Evolutionary conservation across 2,329 filamentous ascomycete species (phyloP).

Genomic region (Magnaporthiopsis rhizophila): DNA sequence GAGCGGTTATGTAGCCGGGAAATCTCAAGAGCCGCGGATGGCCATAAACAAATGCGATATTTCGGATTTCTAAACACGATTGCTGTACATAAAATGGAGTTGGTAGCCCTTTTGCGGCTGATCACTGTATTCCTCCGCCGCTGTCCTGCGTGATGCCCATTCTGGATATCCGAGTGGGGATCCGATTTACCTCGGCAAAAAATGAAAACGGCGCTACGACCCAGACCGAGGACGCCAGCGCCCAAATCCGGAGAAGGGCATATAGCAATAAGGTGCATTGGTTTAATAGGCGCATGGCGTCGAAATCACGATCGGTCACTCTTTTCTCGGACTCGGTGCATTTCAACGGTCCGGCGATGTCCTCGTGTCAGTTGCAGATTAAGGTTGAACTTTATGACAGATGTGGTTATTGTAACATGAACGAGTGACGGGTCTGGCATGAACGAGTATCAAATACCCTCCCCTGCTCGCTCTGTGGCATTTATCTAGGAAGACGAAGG

Average conservation of each 20-base stretch:
- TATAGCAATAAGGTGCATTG: neutral
- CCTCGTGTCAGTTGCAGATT: too few species aligned
- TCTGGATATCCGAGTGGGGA: neutral
- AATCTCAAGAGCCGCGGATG: neutral
- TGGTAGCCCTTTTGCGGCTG: neutral
- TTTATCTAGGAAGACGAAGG: neutral
- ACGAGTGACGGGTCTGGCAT: neutral
- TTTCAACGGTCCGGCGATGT: too few species aligned
- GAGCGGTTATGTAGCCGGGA: neutral
- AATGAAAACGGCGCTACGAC: neutral
- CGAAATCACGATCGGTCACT: too few species aligned
- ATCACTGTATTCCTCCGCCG: neutral
- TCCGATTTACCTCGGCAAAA: neutral
- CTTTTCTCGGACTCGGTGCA: too few species aligned
- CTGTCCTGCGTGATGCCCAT: neutral
- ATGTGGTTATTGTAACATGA: too few species aligned
- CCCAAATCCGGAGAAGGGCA: neutral
- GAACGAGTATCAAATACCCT: neutral
- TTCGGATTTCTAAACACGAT: neutral
- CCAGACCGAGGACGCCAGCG: neutral
- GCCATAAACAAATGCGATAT: too few species aligned
- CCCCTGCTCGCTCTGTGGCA: neutral
- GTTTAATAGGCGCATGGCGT: neutral
- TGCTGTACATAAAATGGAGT: neutral
- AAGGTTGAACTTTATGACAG: too few species aligned